Evolutionary conservation across 192 early-diverging fungal species (phyloP).

Genomic region (Coemansia aciculifera): DNA sequence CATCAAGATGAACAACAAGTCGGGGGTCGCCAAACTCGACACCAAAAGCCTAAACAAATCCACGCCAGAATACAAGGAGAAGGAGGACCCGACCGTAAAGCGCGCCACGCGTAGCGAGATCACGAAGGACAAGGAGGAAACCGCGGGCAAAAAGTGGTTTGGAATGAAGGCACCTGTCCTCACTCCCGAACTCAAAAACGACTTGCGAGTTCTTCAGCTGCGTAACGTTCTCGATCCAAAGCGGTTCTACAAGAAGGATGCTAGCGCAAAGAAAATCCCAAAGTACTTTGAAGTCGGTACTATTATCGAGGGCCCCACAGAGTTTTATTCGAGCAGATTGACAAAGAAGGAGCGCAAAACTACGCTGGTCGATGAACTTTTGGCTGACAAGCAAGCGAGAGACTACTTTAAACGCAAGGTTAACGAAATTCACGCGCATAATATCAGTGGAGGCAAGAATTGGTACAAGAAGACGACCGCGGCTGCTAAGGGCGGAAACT

Average conservation of each 20-base stretch:
- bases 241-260: constrained; percentile 84
- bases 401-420: constrained; percentile 89
- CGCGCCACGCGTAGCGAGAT: constrained; percentile 22
- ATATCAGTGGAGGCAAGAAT: constrained; percentile 40
- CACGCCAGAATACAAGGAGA: not conserved
- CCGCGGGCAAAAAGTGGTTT: constrained; percentile 73
- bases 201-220: constrained; percentile 83
- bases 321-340: constrained; percentile 86
- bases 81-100: constrained; percentile 41
- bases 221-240: constrained; percentile 91
- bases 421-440: constrained; percentile 67
- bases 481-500: constrained; percentile 4
- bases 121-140: constrained; percentile 22
- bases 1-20: constrained; percentile 17
- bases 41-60: constrained; percentile 1
- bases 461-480: constrained; percentile 31
- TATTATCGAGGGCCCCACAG: constrained; percentile 80
- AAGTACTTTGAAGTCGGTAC: constrained; percentile 97
- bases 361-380: constrained; percentile 85
- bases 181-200: constrained; percentile 86
- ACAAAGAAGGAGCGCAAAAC: constrained; percentile 80
- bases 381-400: constrained; percentile 72
- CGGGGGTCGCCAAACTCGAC: constrained; percentile 35
- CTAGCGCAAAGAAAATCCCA: constrained; percentile 62
- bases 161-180: constrained; percentile 81